Percentiles rank a stretch among this genome's conserved stretches.
Conservation (phyloP, 129 eudicot genomes). For the Centrapalus pauciflorus region DNA sequence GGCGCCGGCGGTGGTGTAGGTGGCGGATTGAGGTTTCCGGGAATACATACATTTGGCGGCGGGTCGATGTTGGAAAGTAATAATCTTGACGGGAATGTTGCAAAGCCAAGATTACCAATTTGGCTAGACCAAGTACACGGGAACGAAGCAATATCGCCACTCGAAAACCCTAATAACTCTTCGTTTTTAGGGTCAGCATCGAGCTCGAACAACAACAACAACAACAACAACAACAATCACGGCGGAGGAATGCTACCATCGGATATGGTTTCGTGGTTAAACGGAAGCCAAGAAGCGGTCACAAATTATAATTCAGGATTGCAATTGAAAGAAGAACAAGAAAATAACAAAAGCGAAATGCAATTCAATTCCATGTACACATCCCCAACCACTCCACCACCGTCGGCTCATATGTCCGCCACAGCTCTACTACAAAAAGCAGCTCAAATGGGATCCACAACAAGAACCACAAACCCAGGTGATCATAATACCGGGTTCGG, state of each 20-base stretch:
- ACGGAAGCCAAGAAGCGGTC: slow-evolving; percentile 24
- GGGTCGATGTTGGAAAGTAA: slow-evolving; percentile 30
- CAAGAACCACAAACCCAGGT: slow-evolving; percentile 49
- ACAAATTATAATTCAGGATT: slow-evolving; percentile 20
- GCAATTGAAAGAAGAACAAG: slow-evolving; percentile 46
- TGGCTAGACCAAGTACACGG: slow-evolving; percentile 52
- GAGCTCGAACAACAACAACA: slow-evolving; percentile 33
- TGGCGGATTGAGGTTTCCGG: slow-evolving; percentile 38
- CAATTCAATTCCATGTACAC: slow-evolving; percentile 42
- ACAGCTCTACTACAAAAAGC: slow-evolving; percentile 81
- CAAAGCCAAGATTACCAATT: slow-evolving; percentile 49
- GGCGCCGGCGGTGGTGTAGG: slow-evolving; percentile 25
- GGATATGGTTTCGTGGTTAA: slow-evolving; percentile 45
- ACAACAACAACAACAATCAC: slow-evolving; percentile 23
- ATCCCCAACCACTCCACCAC: slow-evolving; percentile 9
- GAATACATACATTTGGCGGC: slow-evolving; percentile 38
- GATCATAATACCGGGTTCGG: slow-evolving; percentile 36
- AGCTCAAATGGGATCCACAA: slow-evolving; percentile 85
- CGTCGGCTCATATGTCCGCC: slow-evolving; percentile 63
- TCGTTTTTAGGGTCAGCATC: slow-evolving; percentile 33
- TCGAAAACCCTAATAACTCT: slow-evolving; percentile 23
- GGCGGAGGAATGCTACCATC: slow-evolving; percentile 27
- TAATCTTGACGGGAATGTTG: slow-evolving; percentile 35
- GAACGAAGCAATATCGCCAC: slow-evolving; percentile 9
- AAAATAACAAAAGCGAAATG: slow-evolving; percentile 37